Percentiles rank a stretch among this genome's conserved stretches.
These are phyloP conservation scores for Paramecium sonneborni DNA, from an alignment of 73 alveolate species.

Conservation along the genomic window DNA sequence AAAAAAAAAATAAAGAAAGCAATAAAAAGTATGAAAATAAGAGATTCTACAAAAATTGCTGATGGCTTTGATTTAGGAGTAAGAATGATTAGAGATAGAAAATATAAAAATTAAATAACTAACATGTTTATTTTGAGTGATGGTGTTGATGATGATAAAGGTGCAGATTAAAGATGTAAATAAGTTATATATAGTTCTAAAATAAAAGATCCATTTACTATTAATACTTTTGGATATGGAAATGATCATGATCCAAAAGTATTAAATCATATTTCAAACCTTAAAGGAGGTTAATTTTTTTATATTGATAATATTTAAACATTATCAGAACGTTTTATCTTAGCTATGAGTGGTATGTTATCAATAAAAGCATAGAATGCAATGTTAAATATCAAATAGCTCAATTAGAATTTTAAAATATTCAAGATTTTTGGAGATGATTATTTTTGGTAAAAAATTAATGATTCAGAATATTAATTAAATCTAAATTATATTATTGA, in stretches of 20 bases:
- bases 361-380: conserved; percentile 64
- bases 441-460: not conserved
- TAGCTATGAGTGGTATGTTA: conserved; percentile 62
- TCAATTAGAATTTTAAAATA: not conserved
- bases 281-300: conserved; percentile 19
- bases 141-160: conserved; percentile 50
- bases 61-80: conserved; percentile 34
- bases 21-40: not conserved
- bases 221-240: conserved; percentile 63
- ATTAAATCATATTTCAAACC: not conserved
- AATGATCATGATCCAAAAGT: conserved; percentile 56
- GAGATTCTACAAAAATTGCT: conserved; percentile 50
- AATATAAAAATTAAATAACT: conserved; percentile 46
- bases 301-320: conserved; percentile 55
- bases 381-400: not conserved
- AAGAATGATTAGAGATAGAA: not conserved
- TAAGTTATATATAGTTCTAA: not conserved
- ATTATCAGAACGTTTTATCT: conserved; percentile 52
- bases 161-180: not conserved
- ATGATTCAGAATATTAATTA: not conserved
- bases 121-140: conserved; percentile 48
- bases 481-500: not conserved
- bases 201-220: not conserved
- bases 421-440: not conserved
- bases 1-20: not conserved